Conservation (phyloP, 2,329 filamentous ascomycete species). For the Waltergamsia citrina region DNA sequence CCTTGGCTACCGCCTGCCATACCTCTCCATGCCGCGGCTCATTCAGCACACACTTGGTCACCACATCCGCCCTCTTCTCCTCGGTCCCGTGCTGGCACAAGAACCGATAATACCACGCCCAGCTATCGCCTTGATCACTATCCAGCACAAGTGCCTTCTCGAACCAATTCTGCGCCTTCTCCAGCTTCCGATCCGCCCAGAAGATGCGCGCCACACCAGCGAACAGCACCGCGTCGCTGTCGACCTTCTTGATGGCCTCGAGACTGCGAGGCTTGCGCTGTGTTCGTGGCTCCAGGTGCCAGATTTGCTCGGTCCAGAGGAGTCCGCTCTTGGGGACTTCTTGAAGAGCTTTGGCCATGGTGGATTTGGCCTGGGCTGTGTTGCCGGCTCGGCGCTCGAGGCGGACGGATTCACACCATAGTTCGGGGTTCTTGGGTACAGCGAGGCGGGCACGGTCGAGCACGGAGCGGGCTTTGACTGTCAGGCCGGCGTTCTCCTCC, state of each 20-base stretch:
- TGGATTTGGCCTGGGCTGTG: conserved; percentile 69
- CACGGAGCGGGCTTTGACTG: conserved; percentile 88
- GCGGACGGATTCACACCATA: conserved; percentile 92
- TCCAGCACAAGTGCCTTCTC: conserved; percentile 89
- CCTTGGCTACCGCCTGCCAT: conserved; percentile 82
- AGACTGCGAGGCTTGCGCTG: conserved; percentile 85
- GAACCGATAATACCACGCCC: conserved; percentile 98
- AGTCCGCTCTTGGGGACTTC: conserved; percentile 82
- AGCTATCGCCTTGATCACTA: conserved; percentile 79
- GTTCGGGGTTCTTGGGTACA: conserved; percentile 70
- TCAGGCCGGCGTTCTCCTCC: conserved; percentile 73
- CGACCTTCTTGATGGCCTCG: conserved; percentile 94
- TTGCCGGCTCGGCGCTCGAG: conserved; percentile 86
- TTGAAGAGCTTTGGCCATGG: conserved; percentile 90
- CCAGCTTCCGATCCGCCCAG: conserved; percentile 85
- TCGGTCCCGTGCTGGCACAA: conserved; percentile 84
- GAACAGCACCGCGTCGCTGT: conserved; percentile 83
- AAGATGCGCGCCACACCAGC: conserved; percentile 91
- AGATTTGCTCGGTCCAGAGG: conserved; percentile 91
- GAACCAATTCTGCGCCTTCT: conserved; percentile 95
- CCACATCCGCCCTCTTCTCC: conserved; percentile 80
- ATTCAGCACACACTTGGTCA: conserved; percentile 69
- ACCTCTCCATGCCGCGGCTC: conserved; percentile 90
- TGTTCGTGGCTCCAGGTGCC: conserved; percentile 83
- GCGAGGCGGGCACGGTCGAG: conserved; percentile 86